Percentiles rank a stretch among this genome's conserved stretches.
Evolutionary conservation across 257 asterid genomes (phyloP).

Genomic region (Nicotiana paniculata): DNA sequence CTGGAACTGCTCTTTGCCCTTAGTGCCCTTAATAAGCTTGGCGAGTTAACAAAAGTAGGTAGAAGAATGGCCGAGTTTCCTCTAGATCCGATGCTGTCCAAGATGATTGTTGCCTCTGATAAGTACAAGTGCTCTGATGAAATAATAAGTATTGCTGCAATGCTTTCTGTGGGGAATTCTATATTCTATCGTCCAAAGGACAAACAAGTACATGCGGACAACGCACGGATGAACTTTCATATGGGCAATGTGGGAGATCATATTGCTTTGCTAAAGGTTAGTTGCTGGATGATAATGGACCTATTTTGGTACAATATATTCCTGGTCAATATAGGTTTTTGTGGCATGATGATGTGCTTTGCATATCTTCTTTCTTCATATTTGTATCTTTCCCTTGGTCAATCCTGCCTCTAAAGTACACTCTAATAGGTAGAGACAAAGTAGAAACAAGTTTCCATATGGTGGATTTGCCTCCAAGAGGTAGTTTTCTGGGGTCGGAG

Average conservation of each 20-base stretch:
- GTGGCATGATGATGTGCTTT: not conserved
- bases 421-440: not conserved
- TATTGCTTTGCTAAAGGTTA: conserved; percentile 74
- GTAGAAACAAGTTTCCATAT: not conserved
- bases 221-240: conserved; percentile 86
- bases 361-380: not conserved
- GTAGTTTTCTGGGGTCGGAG: not conserved
- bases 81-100: conserved; percentile 89
- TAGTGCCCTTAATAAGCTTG: conserved; percentile 83
- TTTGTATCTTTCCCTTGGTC: not conserved
- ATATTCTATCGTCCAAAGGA: conserved; percentile 92
- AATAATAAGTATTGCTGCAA: conserved; percentile 83
- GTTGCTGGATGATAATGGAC: conserved; percentile 7
- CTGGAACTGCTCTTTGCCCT: conserved; percentile 81
- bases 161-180: conserved; percentile 89
- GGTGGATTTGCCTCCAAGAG: not conserved
- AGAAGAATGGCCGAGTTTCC: conserved; percentile 98
- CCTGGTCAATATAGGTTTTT: not conserved
- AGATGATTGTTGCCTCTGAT: conserved; percentile 92
- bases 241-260: conserved; percentile 97
- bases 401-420: not conserved
- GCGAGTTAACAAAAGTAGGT: conserved; percentile 81
- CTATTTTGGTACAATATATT: not conserved
- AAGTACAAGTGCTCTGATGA: conserved; percentile 80
- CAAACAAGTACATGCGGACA: conserved; percentile 92